A percentile compares a stretch with the other conserved stretches of the same genome.
Evolutionary conservation across 2,329 filamentous ascomycete species (phyloP).

Genomic region (Aureobasidium zeae): DNA sequence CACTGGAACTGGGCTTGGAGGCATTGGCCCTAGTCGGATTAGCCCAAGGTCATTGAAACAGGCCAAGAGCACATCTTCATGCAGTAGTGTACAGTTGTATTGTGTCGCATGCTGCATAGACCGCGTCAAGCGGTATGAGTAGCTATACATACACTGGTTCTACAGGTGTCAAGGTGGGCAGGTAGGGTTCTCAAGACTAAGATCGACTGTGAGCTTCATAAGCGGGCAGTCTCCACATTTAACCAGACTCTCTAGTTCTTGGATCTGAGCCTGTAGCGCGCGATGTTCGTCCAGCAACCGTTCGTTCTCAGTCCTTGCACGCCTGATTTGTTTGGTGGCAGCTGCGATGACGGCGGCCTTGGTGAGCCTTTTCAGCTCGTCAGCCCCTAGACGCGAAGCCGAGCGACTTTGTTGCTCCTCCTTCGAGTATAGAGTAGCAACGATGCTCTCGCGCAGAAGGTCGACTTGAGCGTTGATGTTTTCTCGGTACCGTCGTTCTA

Average conservation of each 20-base stretch:
- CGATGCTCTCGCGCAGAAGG: slow-evolving; percentile 28
- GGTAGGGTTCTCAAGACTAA: slow-evolving; percentile 22
- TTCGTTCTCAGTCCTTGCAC: slow-evolving; percentile 36
- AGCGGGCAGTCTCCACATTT: slow-evolving; percentile 39
- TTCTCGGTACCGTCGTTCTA: slow-evolving; percentile 40
- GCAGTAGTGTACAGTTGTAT: too few species aligned
- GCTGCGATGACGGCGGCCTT: slow-evolving; percentile 40
- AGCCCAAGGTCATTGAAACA: too few species aligned
- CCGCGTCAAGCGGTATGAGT: too few species aligned
- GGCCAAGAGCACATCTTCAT: too few species aligned
- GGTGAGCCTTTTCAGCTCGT: slow-evolving; percentile 30
- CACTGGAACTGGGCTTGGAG: too few species aligned
- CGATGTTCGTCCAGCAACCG: slow-evolving; percentile 32
- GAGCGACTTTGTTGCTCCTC: slow-evolving; percentile 37
- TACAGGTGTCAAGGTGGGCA: slow-evolving; percentile 11
- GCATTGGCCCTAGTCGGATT: too few species aligned
- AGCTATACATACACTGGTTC: too few species aligned
- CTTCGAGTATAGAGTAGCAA: slow-evolving; percentile 25
- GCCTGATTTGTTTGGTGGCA: slow-evolving; percentile 39
- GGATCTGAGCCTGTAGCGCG: slow-evolving; percentile 31
- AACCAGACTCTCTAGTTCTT: slow-evolving; percentile 36
- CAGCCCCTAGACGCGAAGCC: slow-evolving; percentile 20
- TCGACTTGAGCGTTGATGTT: slow-evolving; percentile 40
- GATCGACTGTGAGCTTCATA: slow-evolving; percentile 36
- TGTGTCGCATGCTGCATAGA: too few species aligned